Evolutionary conservation across 306 rosid genomes (phyloP), one percentile per base, ranked within the genome.

Genomic region (Astragalus glycyphyllos): DNA sequence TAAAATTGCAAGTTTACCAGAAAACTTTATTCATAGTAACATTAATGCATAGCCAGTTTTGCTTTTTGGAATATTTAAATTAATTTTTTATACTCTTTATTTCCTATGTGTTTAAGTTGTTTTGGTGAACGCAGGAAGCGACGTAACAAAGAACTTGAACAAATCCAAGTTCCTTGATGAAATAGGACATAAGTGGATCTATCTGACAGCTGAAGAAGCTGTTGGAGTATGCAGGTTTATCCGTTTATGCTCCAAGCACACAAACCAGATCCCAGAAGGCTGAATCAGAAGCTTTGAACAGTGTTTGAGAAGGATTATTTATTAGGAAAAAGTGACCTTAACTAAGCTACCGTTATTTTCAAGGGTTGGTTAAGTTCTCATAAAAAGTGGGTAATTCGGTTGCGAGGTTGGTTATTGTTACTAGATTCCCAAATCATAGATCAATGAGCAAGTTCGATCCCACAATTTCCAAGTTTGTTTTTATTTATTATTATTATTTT

Each of bases 221-320:
- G 99, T 91, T 46, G 88, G 84, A 69, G 96, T 89, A 55, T 94
- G 99, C 86, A 89, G 80, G n/a, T n/a, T n/a, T n/a, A n/a, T n/a
- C n/a, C n/a, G 71, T 89, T 58, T 78, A 83, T 84, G 91, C 90
- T 91, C 73, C 86, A 83, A 35, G 15, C 87, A 1, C 67, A 72
- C 79, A 87, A 89, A 73, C 64, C 91, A 0, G 72, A 66, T 71
- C 60, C n/a, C n/a, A n/a, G 65, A 94, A 85, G 66, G 91, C 67
- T 68, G 88, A 87, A 80, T 64, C 87, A 44, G 90, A 78, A 67
- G 75, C 77, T 41, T 87, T 85, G 87, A 81, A 83, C 75, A 86
- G 46, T 63, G 96, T 87, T 32, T 90, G 71, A 86, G 15, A 41
- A 62, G 71, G 65, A 73, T 38, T 63, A 70, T 47, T 37, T 7